Conservation (phyloP, 345 rosid species). For the Citrus unshiu region DNA sequence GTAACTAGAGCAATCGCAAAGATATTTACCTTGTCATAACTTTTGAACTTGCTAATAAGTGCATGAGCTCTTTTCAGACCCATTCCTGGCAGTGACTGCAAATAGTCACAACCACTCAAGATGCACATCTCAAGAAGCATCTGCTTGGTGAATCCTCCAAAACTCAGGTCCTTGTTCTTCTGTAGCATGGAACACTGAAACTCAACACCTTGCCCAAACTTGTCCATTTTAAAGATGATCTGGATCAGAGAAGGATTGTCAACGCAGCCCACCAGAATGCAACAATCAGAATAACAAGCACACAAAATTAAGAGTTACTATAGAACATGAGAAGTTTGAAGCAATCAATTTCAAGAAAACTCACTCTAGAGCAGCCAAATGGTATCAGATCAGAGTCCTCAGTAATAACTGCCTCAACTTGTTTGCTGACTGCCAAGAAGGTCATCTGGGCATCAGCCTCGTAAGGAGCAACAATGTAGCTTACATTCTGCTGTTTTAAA, state of each 20-base stretch:
- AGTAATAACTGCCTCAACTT: slow-evolving; percentile 86
- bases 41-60: slow-evolving; percentile 70
- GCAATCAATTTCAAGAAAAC: slow-evolving; percentile 22
- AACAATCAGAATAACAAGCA: slow-evolving; percentile 1
- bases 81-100: slow-evolving; percentile 92
- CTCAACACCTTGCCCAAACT: slow-evolving; percentile 91
- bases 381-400: slow-evolving; percentile 99
- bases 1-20: neutral
- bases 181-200: slow-evolving; percentile 66
- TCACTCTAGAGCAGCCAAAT: slow-evolving; percentile 95
- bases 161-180: slow-evolving; percentile 59
- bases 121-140: slow-evolving; percentile 99
- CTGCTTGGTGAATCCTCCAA: slow-evolving; percentile 68
- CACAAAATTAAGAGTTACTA: neutral
- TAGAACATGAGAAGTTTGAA: neutral
- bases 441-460: slow-evolving; percentile 99
- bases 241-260: slow-evolving; percentile 20
- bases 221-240: slow-evolving; percentile 96
- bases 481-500: slow-evolving; percentile 65
- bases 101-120: slow-evolving; percentile 95
- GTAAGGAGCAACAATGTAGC: slow-evolving; percentile 86
- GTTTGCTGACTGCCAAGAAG: slow-evolving; percentile 73
- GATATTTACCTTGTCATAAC: slow-evolving; percentile 63
- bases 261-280: neutral
- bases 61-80: slow-evolving; percentile 94